Percentiles rank a stretch among this genome's conserved stretches.
These are phyloP conservation scores for Picochlorum costavermella DNA, from an alignment of 139 green algal species.

Conservation along the genomic window DNA sequence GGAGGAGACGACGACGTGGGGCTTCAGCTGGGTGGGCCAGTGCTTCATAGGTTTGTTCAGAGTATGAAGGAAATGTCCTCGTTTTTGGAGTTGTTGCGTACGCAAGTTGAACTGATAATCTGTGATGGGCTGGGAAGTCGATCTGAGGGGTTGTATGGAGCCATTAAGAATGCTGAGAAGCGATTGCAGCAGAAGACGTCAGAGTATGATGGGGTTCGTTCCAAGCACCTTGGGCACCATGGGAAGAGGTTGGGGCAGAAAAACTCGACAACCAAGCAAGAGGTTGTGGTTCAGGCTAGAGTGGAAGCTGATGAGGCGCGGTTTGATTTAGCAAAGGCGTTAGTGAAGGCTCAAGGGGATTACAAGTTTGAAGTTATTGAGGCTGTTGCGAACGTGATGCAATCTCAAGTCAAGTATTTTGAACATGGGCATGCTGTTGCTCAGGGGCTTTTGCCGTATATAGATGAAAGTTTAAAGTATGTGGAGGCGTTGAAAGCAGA, in stretches of 20 bases:
- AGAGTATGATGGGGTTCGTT: slow-evolving; percentile 39
- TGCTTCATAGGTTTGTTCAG: slow-evolving; percentile 34
- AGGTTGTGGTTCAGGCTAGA: slow-evolving; percentile 32
- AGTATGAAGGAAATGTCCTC: slow-evolving; percentile 40
- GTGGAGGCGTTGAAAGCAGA: slow-evolving; percentile 30
- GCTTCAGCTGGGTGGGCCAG: slow-evolving; percentile 10
- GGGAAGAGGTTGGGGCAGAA: neutral
- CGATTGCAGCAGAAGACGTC: slow-evolving; percentile 22
- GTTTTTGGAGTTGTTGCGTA: slow-evolving; percentile 40
- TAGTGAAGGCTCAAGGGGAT: slow-evolving; percentile 37
- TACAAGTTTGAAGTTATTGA: slow-evolving; percentile 55
- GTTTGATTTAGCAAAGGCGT: slow-evolving; percentile 42
- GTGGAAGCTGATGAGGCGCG: slow-evolving; percentile 43
- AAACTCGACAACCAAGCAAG: neutral
- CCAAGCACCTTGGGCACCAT: slow-evolving; percentile 42
- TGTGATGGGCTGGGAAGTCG: slow-evolving; percentile 42
- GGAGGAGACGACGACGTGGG: slow-evolving; percentile 21
- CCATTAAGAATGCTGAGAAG: slow-evolving; percentile 25
- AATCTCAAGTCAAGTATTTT: slow-evolving; percentile 56
- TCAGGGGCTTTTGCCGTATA: slow-evolving; percentile 30
- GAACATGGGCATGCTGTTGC: slow-evolving; percentile 38
- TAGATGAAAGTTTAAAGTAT: slow-evolving; percentile 18
- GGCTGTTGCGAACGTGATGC: slow-evolving; percentile 37
- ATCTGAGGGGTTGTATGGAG: slow-evolving; percentile 15
- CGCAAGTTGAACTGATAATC: slow-evolving; percentile 42